A percentile compares a stretch with the other conserved stretches of the same genome.
Evolutionary conservation across 2,329 filamentous ascomycete species (phyloP).

Genomic region (Xylaria sp.): DNA sequence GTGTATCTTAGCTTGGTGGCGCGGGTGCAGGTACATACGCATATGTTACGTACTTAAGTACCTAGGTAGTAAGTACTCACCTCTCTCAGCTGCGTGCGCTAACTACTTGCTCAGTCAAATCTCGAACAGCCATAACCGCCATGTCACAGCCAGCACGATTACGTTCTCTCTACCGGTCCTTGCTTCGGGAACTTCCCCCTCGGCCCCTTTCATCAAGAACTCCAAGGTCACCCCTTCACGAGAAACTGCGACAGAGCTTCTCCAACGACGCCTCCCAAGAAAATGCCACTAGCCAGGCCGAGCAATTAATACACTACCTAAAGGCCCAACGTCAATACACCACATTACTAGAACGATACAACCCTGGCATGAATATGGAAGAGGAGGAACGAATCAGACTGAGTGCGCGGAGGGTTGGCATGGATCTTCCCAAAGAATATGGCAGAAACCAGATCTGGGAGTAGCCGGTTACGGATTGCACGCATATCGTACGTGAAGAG

Average conservation of each 20-base stretch:
- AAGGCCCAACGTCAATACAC: conserved; percentile 87
- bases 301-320: conserved; percentile 84
- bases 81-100: background rate
- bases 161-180: conserved; percentile 85
- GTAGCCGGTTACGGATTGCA: background rate
- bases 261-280: conserved; percentile 50
- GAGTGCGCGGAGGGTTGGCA: conserved; percentile 87
- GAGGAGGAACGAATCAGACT: conserved; percentile 85
- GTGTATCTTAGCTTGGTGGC: background rate
- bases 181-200: conserved; percentile 89
- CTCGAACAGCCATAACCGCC: conserved; percentile 1
- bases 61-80: too few relatives aligned
- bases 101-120: background rate
- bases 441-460: conserved; percentile 25
- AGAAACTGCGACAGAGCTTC: conserved; percentile 74
- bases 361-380: conserved; percentile 89
- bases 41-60: background rate
- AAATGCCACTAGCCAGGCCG: conserved; percentile 63
- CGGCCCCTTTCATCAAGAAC: conserved; percentile 65
- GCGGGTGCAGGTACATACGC: background rate
- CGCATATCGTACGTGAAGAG: background rate
- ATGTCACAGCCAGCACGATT: conserved; percentile 61
- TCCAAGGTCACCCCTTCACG: conserved; percentile 74
- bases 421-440: conserved; percentile 82
- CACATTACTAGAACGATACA: conserved; percentile 88